Percentiles rank a stretch among this genome's conserved stretches.
phyloP scores from a whole-genome alignment of 2,329 filamentous ascomycete species.

The Sarocladium oryzae region DNA sequence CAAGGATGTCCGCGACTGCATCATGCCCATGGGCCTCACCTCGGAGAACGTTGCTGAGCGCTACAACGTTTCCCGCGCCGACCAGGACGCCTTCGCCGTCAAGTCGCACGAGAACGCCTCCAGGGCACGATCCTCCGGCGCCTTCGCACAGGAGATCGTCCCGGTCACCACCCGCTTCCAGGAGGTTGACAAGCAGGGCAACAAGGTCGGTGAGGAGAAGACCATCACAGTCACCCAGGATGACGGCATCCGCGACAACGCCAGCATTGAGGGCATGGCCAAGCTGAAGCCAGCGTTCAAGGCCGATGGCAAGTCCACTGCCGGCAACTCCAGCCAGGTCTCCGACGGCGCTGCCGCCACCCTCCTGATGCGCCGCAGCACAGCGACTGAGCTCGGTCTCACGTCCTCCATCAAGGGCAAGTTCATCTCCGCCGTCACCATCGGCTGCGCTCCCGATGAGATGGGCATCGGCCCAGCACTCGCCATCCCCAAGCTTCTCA shows the following conservation, averaged over 20 bases:
- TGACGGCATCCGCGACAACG: slow-evolving; percentile 71
- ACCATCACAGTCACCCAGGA: slow-evolving; percentile 66
- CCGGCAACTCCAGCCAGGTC: slow-evolving; percentile 81
- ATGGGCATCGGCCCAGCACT: slow-evolving; percentile 89
- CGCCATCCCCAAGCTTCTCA: slow-evolving; percentile 77
- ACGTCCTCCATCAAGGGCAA: slow-evolving; percentile 66
- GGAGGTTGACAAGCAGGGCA: slow-evolving; percentile 55
- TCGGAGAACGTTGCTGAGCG: slow-evolving; percentile 79
- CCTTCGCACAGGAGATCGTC: slow-evolving; percentile 74
- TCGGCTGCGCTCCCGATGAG: slow-evolving; percentile 79
- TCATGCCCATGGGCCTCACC: slow-evolving; percentile 92
- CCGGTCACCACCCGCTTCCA: slow-evolving; percentile 67
- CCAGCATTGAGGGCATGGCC: slow-evolving; percentile 63
- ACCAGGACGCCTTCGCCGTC: slow-evolving; percentile 80
- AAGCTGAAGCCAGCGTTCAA: slow-evolving; percentile 84
- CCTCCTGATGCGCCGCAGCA: slow-evolving; percentile 78
- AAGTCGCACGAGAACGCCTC: slow-evolving; percentile 68
- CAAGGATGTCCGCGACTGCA: slow-evolving; percentile 72
- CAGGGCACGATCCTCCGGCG: slow-evolving; percentile 59
- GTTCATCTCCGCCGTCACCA: slow-evolving; percentile 70
- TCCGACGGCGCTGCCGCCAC: slow-evolving; percentile 82
- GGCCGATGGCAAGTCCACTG: slow-evolving; percentile 67
- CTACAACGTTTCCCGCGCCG: slow-evolving; percentile 64
- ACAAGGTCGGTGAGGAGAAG: slow-evolving; percentile 48
- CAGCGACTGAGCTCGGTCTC: slow-evolving; percentile 67